Evolutionary conservation across 192 early-diverging fungal genomes (phyloP), one percentile per base, ranked within the genome.

Genomic region (Backusella australiensis): DNA sequence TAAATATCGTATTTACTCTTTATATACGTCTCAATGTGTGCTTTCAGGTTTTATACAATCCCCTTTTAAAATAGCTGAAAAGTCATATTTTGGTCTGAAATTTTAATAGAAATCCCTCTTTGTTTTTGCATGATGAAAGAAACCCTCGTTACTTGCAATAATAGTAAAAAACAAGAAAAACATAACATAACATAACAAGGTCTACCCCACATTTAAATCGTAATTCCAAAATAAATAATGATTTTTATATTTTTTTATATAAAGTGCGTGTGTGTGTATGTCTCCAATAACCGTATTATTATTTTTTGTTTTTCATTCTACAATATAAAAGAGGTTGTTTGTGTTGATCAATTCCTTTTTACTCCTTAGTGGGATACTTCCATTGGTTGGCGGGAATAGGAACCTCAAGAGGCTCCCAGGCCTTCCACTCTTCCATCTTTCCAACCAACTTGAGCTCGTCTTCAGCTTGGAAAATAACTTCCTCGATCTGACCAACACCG

Each of bases 361-460:
- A 71, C 1, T 71, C 69, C 29, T 71, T 71, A 29, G 69, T 71
- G 26, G 69, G 69, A 19, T 92, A 94, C 75, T 89, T 88, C 96
- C 96, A 97, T 81, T 97, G 96, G 67, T 91, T 93, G 41, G 89
- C 87, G 69, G 95, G 94, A 34, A 86, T 87, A 49, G 90, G 90
- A 72, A 87, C 89, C 77, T 95, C 93, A 67, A 97, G 86, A 66
- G 91, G 84, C 85, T 96, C 85, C 81, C 82, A 87, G 73, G 92
- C 89, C 88, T 93, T 96, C 90, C 91, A 95, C 86, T 95, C 92
- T 71, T 91, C 89, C 91, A 98, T 93, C 80, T 94, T 91, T 53
- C 74, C 83, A 26, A 94, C 88, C 44, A 98, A 85, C 75, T 88
- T 90, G 71, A 96, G 86, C 82, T 98, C 97, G 59, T 95, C 95